A percentile compares a stretch with the other conserved stretches of the same genome.
These are phyloP conservation scores for Macroventuria anomochaeta DNA, from an alignment of 2,329 filamentous ascomycete genomes.

Conservation along the genomic window DNA sequence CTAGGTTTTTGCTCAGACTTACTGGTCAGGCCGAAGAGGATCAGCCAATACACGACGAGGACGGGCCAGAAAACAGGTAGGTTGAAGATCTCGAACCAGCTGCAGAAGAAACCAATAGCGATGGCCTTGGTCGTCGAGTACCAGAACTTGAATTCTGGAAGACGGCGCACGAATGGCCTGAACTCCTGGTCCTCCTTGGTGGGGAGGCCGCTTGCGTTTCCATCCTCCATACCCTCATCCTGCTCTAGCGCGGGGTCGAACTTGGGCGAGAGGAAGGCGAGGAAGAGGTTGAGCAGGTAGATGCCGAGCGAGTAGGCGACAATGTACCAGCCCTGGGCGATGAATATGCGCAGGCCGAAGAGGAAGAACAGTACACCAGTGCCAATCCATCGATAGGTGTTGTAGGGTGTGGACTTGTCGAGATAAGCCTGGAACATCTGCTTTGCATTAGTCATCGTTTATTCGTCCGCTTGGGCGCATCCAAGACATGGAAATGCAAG, in stretches of 20 bases:
- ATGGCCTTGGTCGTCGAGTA: constrained; percentile 91
- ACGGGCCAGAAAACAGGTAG: constrained; percentile 99
- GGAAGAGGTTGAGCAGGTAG: constrained; percentile 98
- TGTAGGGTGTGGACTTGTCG: constrained; percentile 90
- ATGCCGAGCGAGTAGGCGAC: constrained; percentile 98
- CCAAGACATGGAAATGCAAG: not conserved
- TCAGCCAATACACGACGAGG: constrained; percentile 97
- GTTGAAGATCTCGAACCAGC: constrained; percentile 93
- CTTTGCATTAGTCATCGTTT: constrained; percentile 22
- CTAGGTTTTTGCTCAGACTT: constrained; percentile 51
- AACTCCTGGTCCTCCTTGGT: constrained; percentile 98
- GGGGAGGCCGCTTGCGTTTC: constrained; percentile 75
- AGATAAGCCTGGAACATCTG: constrained; percentile 94
- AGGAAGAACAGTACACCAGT: constrained; percentile 76
- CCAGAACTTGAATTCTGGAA: constrained; percentile 99
- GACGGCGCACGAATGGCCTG: constrained; percentile 90
- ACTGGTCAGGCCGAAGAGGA: constrained; percentile 95
- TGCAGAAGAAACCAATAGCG: constrained; percentile 81
- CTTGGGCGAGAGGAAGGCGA: constrained; percentile 97
- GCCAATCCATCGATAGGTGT: constrained; percentile 86
- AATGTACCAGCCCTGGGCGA: constrained; percentile 98
- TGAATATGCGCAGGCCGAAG: constrained; percentile 88
- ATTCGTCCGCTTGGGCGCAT: not conserved
- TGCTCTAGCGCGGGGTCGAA: constrained; percentile 96
- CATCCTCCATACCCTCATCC: constrained; percentile 97